Evolutionary conservation across 139 green algal species (phyloP), one percentile per base, ranked within the genome.

Genomic region (Micractinium sp.): DNA sequence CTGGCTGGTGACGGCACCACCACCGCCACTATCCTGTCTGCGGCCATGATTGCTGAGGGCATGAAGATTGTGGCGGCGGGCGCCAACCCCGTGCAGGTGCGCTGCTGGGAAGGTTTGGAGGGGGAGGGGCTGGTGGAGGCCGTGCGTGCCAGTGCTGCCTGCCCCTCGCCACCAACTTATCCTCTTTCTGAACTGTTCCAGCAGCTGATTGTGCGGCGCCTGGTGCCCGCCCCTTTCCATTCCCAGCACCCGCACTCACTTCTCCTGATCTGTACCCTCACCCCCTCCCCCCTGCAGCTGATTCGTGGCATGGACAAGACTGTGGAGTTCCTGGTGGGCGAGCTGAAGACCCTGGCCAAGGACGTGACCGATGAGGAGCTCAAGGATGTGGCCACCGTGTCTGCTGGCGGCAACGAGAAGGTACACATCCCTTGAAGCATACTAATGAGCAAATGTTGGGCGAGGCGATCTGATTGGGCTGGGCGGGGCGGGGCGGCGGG

Each of bases 1-100:
- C 96, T 95, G 38, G 98, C 98, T 31, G 98, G 98, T 66, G 98
- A 99, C 84, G 98, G 98, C 84, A 99, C 98, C 89, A 99, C 98
- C 83, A 99, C 98, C 41, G 98, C 98, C 85, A 99, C 98, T 86
- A 96, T 99, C 76, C 95, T 99, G 85, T 97, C 96, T 14, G 96
- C 97, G 75, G 98, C 97, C 31, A 97, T 99, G 93, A 99, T 99
- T 89, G 95, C 96, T 0, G 98, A 99, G 93, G 96, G 96, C 87
- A 97, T 98, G 93, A 98, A 98, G 94, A 96, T 99, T 69, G 98
- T 99, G 78, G 94, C 96, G 33, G 97, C 97, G 22, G 97, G 97
- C 89, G 97, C 97, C 89, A 99, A 99, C 96, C 97, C 97, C 27
- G 95, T 98, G 69, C 91, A 94, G 90, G 88, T 87, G 66, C 13